phyloP scores from a whole-genome alignment of 352 stramenopile species.

The Blastocystis sp. region DNA sequence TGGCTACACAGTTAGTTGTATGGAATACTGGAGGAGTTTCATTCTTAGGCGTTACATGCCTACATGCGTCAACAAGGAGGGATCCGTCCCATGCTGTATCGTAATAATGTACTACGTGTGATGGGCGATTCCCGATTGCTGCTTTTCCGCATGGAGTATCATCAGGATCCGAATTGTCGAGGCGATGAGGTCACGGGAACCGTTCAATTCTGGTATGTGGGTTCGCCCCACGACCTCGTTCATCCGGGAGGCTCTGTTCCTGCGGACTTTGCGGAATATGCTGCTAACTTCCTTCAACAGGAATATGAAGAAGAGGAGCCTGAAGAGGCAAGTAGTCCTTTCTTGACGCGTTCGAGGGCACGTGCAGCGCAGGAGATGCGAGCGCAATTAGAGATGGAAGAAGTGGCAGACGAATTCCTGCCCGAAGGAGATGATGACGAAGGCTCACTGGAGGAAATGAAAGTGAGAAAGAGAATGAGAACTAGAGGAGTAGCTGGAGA shows the following conservation, averaged over 20 bases:
- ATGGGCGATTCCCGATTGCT: background rate
- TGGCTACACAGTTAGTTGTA: background rate
- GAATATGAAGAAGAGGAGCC: background rate
- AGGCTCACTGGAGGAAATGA: background rate
- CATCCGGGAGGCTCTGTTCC: background rate
- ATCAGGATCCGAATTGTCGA: background rate
- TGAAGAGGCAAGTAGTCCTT: slow-evolving; percentile 10
- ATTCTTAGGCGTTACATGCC: background rate
- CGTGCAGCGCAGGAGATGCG: background rate
- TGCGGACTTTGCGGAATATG: slow-evolving; percentile 28
- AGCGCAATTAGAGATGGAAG: slow-evolving; percentile 5
- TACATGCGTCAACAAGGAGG: slow-evolving; percentile 13
- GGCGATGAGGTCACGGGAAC: background rate
- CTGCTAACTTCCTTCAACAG: background rate
- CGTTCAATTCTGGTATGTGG: slow-evolving; percentile 47
- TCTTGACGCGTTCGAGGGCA: slow-evolving; percentile 19
- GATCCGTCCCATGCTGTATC: slow-evolving; percentile 1
- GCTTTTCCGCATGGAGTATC: slow-evolving; percentile 26
- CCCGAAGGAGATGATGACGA: background rate
- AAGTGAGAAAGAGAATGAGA: background rate
- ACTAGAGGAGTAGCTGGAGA: background rate
- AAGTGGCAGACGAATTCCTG: slow-evolving; percentile 1
- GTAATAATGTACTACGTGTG: slow-evolving; percentile 21
- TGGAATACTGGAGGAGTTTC: background rate
- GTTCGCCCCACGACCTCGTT: background rate